These are phyloP conservation scores for Vaccinium myrtillus DNA, from an alignment of 148 eudicot species.

Conservation along the genomic window DNA sequence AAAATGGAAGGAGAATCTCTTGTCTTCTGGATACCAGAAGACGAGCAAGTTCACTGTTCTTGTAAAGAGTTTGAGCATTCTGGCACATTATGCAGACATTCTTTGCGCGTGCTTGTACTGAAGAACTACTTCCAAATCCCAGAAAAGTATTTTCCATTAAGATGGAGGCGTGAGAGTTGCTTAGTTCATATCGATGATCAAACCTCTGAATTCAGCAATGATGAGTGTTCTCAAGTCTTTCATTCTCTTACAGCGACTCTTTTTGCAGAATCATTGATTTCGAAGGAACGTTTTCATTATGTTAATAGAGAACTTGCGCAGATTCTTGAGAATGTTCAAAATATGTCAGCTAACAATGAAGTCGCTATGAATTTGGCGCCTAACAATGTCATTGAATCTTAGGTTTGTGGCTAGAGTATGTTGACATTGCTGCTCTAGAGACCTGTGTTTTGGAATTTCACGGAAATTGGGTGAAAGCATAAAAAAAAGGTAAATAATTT, in stretches of 20 bases:
- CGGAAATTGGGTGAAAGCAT: slow-evolving; percentile 6
- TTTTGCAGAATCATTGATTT: slow-evolving; percentile 46
- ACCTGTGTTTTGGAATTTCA: slow-evolving; percentile 2
- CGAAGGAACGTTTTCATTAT: slow-evolving; percentile 49
- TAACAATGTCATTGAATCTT: slow-evolving; percentile 26
- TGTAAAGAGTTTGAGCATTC: slow-evolving; percentile 69
- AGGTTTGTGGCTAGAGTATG: slow-evolving; percentile 16
- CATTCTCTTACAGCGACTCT: slow-evolving; percentile 43
- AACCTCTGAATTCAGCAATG: slow-evolving; percentile 23
- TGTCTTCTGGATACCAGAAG: slow-evolving; percentile 63
- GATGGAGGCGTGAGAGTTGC: slow-evolving; percentile 61
- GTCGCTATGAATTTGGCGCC: slow-evolving; percentile 23
- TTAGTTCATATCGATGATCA: slow-evolving; percentile 35
- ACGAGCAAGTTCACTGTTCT: slow-evolving; percentile 64
- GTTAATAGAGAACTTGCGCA: slow-evolving; percentile 43
- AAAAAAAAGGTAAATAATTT: slow-evolving; percentile 10
- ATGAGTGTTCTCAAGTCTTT: slow-evolving; percentile 43
- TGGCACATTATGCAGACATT: slow-evolving; percentile 65
- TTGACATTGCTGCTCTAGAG: slow-evolving; percentile 4
- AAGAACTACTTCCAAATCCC: slow-evolving; percentile 73
- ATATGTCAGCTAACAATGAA: slow-evolving; percentile 39
- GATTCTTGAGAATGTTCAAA: slow-evolving; percentile 43
- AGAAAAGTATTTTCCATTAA: slow-evolving; percentile 50
- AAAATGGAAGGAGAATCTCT: slow-evolving; percentile 55
- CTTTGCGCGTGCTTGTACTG: slow-evolving; percentile 46